Evolutionary conservation across 768 basidiomycete species (phyloP), one percentile per base, ranked within the genome.

Genomic region (Russula vinacea): DNA sequence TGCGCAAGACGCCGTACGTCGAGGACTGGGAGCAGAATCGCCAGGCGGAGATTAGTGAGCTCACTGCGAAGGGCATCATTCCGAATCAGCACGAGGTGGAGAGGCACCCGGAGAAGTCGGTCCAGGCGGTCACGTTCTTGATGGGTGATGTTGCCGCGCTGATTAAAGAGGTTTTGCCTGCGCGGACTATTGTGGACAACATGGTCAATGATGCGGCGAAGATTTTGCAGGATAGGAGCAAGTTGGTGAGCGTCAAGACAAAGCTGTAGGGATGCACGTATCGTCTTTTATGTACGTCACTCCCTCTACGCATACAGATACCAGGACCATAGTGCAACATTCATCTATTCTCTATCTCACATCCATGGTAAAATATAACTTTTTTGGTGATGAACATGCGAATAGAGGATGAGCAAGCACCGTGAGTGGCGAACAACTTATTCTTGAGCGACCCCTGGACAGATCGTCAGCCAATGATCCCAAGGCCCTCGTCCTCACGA

Each of bases 11-110:
- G 2, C 84, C 89, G 19, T 97, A 93, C 73, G 83, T 96, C 64
- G 85, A 86, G 17, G 85, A 93, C 67, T 94, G 93, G 90, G 86
- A 93, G 70, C 81, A 79, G 69, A 91, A 91, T 75, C 80, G 89
- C 35, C 83, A 86, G 73, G 81, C 76, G 5, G 92, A 95, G 79
- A 95, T 95, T 72, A 85, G 86, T 75, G 83, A 87, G 66, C 81
- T 96, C 60, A 92, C 91, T 0, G 80, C 84, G 9, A 82, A 90
- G 77, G 94, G 94, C n/a, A 82, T 92, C 68, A 75, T 97, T 63
- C 94, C 94, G 29, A 79, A 82, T 64, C 78, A 84, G 33, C 76
- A 82, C 4, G 92, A 95, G 64, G 70, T 94, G 40, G 79, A 88
- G 75, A 82, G 84, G 72, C 88, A 92, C 71, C 92, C 94, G 5